phyloP scores from a whole-genome alignment of 176 grass and related monocot genomes.

The Chrysopogon serrulatus region DNA sequence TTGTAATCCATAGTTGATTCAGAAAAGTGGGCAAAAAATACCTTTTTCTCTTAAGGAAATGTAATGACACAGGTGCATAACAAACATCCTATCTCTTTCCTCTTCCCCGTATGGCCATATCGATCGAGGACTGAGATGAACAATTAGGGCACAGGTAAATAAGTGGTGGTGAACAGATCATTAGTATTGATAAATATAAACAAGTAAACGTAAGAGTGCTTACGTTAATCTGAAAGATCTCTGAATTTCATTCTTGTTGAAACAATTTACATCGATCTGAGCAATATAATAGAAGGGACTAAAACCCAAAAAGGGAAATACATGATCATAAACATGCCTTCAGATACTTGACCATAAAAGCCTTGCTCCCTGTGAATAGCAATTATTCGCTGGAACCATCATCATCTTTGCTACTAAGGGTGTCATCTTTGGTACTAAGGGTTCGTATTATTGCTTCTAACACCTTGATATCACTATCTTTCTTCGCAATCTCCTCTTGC shows the following conservation, averaged over 20 bases:
- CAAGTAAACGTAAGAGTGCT: not conserved
- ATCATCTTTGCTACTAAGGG: slow-evolving; percentile 66
- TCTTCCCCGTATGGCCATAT: not conserved
- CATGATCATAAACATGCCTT: not conserved
- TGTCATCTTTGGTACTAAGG: slow-evolving; percentile 72
- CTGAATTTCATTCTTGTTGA: not conserved
- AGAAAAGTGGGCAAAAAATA: not conserved
- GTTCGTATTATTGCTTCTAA: slow-evolving; percentile 95
- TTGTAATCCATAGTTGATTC: not conserved
- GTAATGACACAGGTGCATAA: not conserved
- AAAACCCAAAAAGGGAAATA: not conserved
- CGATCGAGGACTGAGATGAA: not conserved
- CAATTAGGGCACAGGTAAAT: slow-evolving; percentile 2
- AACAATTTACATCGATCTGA: not conserved
- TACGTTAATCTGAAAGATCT: not conserved
- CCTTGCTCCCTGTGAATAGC: not conserved
- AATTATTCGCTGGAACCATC: slow-evolving; percentile 46
- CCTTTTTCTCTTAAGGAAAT: not conserved
- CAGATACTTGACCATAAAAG: slow-evolving; percentile 3
- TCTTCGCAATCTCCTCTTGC: slow-evolving; percentile 94
- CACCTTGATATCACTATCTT: slow-evolving; percentile 84
- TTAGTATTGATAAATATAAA: not conserved
- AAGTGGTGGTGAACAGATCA: not conserved
- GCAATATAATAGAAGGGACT: not conserved
- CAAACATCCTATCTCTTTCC: not conserved